These are phyloP conservation scores for Leccinum ochraceum DNA, from an alignment of 768 basidiomycete genomes.

Conservation along the genomic window DNA sequence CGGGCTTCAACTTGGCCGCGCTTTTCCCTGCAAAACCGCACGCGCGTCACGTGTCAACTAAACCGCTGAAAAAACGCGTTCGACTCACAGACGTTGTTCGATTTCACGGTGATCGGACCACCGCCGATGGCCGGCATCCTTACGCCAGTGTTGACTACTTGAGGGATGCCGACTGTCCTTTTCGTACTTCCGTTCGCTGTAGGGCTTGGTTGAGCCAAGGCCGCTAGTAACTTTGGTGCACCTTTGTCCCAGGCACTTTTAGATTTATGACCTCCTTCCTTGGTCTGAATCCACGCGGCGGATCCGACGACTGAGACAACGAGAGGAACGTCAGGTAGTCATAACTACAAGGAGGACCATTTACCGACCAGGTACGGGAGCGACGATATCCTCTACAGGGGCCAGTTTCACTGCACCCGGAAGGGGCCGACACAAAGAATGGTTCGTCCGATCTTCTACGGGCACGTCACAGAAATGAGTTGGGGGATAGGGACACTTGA, in stretches of 20 bases:
- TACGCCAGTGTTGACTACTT: not conserved
- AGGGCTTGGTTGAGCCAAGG: conserved; percentile 10
- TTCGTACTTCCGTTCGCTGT: conserved; percentile 26
- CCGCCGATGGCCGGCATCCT: conserved; percentile 31
- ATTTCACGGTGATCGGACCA: conserved; percentile 28
- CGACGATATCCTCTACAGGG: conserved; percentile 24
- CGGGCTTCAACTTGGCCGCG: conserved; percentile 1
- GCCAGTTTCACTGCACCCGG: conserved; percentile 34
- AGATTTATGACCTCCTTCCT: conserved; percentile 7
- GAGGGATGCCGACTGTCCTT: conserved; percentile 12
- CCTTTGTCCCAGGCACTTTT: conserved; percentile 25
- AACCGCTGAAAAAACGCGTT: no score
- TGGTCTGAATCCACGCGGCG: conserved; percentile 24
- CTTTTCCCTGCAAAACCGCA: conserved; percentile 19
- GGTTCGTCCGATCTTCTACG: conserved; percentile 38
- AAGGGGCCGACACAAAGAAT: conserved; percentile 45
- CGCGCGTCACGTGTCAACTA: not conserved
- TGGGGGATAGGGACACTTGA: conserved; percentile 42
- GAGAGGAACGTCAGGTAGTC: conserved; percentile 9
- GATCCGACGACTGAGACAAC: conserved; percentile 31
- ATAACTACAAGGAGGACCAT: not conserved
- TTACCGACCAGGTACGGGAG: conserved; percentile 36
- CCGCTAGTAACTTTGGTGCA: conserved; percentile 8
- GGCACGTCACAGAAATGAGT: conserved; percentile 42
- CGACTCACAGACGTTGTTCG: conserved; percentile 31